A percentile compares a stretch with the other conserved stretches of the same genome.
phyloP scores from a whole-genome alignment of 768 basidiomycete species.

The Pholiota microspora region DNA sequence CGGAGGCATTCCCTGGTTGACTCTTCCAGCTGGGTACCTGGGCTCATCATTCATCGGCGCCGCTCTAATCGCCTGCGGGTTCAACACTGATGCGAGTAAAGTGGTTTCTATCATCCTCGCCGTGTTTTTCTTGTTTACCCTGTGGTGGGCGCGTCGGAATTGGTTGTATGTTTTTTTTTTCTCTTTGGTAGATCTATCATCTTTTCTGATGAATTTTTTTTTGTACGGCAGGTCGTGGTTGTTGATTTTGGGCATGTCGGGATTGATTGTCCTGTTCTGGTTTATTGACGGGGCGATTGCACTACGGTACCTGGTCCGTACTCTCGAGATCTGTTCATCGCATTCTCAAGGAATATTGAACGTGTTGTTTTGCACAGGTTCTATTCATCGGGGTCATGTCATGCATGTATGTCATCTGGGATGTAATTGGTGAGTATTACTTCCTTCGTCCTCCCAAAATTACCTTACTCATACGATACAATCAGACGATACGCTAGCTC shows the following conservation, averaged over 20 bases:
- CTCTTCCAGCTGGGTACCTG: slow-evolving; percentile 79
- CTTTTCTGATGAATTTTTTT: not conserved
- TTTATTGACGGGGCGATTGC: slow-evolving; percentile 75
- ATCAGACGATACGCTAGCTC: slow-evolving; percentile 77
- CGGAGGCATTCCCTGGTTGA: slow-evolving; percentile 79
- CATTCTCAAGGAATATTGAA: too few relatives aligned
- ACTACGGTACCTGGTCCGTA: slow-evolving; percentile 69
- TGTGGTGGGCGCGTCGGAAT: slow-evolving; percentile 85
- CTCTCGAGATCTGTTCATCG: too few relatives aligned
- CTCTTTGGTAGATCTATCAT: not conserved
- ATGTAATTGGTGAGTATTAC: slow-evolving; percentile 64
- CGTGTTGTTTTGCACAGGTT: too few relatives aligned
- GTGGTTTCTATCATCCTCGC: slow-evolving; percentile 77
- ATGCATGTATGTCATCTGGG: slow-evolving; percentile 85
- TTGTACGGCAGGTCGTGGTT: slow-evolving; percentile 60
- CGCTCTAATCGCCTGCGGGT: slow-evolving; percentile 82
- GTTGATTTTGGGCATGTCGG: slow-evolving; percentile 76
- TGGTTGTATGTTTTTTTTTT: slow-evolving; percentile 51
- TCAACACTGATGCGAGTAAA: slow-evolving; percentile 87
- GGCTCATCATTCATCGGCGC: slow-evolving; percentile 88
- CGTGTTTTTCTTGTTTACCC: slow-evolving; percentile 81
- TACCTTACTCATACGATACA: not conserved
- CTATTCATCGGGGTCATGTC: slow-evolving; percentile 87
- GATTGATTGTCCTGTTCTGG: slow-evolving; percentile 80
- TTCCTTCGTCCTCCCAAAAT: not conserved